These are phyloP conservation scores for Hyaloscypha hepaticicola DNA, from an alignment of 495 filamentous ascomycete genomes.

Conservation along the genomic window DNA sequence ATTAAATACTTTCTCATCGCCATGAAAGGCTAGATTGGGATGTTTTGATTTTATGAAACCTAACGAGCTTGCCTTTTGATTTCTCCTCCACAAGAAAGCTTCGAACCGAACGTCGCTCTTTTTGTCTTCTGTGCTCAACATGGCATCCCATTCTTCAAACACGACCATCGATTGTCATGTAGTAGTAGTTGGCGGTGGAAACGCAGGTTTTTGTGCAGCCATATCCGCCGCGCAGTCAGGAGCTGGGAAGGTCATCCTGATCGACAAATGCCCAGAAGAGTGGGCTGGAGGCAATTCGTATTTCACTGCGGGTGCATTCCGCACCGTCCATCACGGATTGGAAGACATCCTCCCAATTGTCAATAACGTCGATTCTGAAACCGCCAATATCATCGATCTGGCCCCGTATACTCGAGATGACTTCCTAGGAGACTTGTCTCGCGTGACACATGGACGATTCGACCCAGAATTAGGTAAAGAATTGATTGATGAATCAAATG, in stretches of 20 bases:
- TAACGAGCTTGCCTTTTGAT: too few relatives aligned
- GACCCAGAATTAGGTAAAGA: constrained; percentile 43
- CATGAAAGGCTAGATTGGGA: too few relatives aligned
- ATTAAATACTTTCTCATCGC: too few relatives aligned
- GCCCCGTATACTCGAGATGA: constrained; percentile 43
- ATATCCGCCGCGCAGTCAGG: constrained; percentile 44
- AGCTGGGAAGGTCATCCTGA: constrained; percentile 41
- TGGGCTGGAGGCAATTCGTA: constrained; percentile 59
- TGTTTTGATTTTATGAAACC: too few relatives aligned
- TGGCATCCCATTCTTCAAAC: too few relatives aligned
- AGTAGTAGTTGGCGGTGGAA: constrained; percentile 56
- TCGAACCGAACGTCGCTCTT: too few relatives aligned
- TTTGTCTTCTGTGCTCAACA: too few relatives aligned
- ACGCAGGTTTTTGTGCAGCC: constrained; percentile 59
- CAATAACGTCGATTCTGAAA: constrained; percentile 42
- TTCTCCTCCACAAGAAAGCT: too few relatives aligned
- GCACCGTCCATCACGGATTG: constrained; percentile 48
- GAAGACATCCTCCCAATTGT: constrained; percentile 46
- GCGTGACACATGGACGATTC: constrained; percentile 48
- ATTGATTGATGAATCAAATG: constrained; percentile 48
- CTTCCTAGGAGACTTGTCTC: constrained; percentile 49
- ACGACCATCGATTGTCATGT: constrained; percentile 38
- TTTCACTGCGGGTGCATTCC: constrained; percentile 58
- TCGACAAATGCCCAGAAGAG: constrained; percentile 51
- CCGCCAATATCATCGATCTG: constrained; percentile 44